Evolutionary conservation across 2,329 filamentous ascomycete genomes (phyloP).

Genomic region (Colletotrichum incanum): DNA sequence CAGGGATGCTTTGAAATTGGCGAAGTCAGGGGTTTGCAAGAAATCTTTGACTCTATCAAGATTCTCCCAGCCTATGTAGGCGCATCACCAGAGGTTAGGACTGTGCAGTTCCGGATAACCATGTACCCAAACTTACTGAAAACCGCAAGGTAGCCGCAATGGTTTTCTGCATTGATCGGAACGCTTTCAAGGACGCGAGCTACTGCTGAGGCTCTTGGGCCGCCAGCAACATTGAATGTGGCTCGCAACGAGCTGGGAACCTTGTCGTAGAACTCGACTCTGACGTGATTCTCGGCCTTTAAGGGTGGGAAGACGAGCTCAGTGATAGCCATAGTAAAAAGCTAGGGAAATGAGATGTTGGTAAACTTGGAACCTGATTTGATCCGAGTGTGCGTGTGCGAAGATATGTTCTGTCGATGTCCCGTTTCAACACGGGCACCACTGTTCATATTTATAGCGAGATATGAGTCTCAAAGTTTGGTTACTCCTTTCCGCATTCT

Average conservation of each 20-base stretch:
- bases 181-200: slow-evolving; percentile 18
- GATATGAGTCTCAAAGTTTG: neutral
- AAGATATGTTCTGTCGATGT: neutral
- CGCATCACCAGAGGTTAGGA: too few relatives aligned
- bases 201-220: neutral
- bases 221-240: neutral
- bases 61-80: slow-evolving; percentile 14
- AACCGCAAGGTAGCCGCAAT: slow-evolving; percentile 13
- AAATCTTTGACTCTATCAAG: slow-evolving; percentile 11
- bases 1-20: neutral
- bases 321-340: slow-evolving; percentile 9
- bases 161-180: slow-evolving; percentile 9
- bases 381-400: neutral
- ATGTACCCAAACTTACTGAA: neutral
- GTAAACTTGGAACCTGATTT: too few relatives aligned
- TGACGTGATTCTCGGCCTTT: slow-evolving; percentile 1
- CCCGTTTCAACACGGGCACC: too few relatives aligned
- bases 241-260: neutral
- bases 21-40: neutral
- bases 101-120: neutral
- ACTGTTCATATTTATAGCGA: neutral
- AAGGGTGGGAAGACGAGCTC: slow-evolving; percentile 14
- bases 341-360: too few relatives aligned
- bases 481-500: neutral
- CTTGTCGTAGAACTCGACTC: neutral